Conservation (phyloP, 768 basidiomycete species). For the Suillus spraguei region DNA sequence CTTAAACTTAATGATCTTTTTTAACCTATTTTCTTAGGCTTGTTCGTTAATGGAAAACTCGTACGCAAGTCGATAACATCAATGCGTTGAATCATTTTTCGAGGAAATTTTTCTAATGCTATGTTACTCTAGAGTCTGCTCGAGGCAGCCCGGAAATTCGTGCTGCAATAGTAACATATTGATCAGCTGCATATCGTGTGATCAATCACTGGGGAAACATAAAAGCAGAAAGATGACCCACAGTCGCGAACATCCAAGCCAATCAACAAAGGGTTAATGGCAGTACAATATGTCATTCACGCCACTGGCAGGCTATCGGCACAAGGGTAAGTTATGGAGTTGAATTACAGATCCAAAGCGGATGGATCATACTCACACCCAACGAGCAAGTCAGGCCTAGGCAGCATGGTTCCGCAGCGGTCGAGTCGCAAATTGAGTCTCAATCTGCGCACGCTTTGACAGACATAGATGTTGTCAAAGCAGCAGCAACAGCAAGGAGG, state of each 20-base stretch:
- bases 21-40: too few species aligned
- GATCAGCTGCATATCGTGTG: not conserved
- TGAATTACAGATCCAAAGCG: not conserved
- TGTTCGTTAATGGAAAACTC: not conserved
- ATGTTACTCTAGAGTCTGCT: not conserved
- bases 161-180: not conserved
- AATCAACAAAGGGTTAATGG: not conserved
- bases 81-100: not conserved
- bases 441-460: not conserved
- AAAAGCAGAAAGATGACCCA: not conserved
- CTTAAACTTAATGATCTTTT: too few species aligned
- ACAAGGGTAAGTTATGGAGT: not conserved
- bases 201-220: not conserved
- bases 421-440: not conserved
- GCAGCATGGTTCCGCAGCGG: not conserved
- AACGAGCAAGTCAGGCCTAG: not conserved
- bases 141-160: not conserved
- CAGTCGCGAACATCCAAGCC: not conserved
- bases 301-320: not conserved
- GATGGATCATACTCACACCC: not conserved
- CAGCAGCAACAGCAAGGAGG: not conserved
- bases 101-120: not conserved
- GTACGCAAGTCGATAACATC: not conserved
- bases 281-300: fast-evolving
- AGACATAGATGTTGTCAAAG: not conserved